phyloP scores from a whole-genome alignment of 129 eudicot species.

The Silybum marianum region DNA sequence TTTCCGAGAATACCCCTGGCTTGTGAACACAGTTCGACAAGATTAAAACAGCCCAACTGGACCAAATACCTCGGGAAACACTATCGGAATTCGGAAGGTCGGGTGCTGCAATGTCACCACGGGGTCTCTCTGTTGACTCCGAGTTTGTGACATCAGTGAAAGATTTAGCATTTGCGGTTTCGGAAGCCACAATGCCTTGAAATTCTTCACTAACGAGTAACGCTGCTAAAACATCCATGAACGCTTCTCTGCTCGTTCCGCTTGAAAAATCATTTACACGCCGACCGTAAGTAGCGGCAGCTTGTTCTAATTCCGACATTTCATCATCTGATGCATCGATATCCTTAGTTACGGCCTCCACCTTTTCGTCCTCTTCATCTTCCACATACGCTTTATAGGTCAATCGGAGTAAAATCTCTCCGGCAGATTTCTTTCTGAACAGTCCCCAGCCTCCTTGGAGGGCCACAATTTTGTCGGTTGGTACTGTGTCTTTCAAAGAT shows the following conservation, averaged over 20 bases:
- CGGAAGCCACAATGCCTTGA: conserved; percentile 91
- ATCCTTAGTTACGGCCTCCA: conserved; percentile 26
- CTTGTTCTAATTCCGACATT: conserved; percentile 56
- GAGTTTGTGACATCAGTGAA: conserved; percentile 34
- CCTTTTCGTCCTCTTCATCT: conserved; percentile 90
- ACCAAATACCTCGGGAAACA: conserved; percentile 43
- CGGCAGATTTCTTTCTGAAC: conserved; percentile 59
- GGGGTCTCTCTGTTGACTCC: conserved; percentile 28
- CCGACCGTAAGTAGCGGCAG: conserved; percentile 50
- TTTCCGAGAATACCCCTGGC: background rate
- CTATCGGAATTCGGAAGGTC: conserved; percentile 36
- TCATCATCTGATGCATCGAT: conserved; percentile 70
- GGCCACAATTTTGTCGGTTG: conserved; percentile 78
- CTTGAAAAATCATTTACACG: conserved; percentile 31
- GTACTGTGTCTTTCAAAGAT: conserved; percentile 91
- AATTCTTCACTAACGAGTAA: conserved; percentile 91
- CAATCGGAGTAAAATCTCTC: conserved; percentile 81
- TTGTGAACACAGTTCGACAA: background rate
- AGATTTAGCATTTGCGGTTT: conserved; percentile 59
- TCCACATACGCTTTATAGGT: conserved; percentile 97
- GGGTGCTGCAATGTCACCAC: conserved; percentile 31
- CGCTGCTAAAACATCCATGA: conserved; percentile 93
- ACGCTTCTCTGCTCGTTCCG: conserved; percentile 63
- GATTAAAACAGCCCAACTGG: background rate
- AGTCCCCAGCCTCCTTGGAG: conserved; percentile 87